Conservation (phyloP, 768 basidiomycete genomes). For the Fomitopsis serialis region DNA sequence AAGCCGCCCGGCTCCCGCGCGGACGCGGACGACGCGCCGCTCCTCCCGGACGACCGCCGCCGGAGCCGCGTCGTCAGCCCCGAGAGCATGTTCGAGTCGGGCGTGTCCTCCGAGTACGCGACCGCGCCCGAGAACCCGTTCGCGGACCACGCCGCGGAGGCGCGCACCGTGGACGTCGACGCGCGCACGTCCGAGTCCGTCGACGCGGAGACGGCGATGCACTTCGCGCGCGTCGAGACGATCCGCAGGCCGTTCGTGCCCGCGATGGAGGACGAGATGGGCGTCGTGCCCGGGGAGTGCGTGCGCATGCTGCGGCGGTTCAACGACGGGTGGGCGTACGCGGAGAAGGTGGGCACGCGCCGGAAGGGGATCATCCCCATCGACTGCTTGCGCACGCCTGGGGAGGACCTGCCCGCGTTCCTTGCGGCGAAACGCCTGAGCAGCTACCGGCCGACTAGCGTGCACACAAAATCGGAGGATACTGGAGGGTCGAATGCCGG, state of each 20-base stretch:
- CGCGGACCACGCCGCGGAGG: constrained; percentile 18
- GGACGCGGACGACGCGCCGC: no score
- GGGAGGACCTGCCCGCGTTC: constrained; percentile 44
- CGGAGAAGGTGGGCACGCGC: constrained; percentile 38
- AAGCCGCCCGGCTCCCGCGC: constrained; percentile 41
- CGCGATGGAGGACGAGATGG: constrained; percentile 54
- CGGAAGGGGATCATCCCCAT: constrained; percentile 55
- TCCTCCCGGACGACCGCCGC: not conserved
- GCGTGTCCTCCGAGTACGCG: constrained; percentile 5
- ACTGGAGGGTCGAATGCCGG: not conserved
- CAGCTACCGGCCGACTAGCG: constrained; percentile 21
- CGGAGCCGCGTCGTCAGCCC: constrained; percentile 2
- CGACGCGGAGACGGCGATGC: constrained; percentile 13
- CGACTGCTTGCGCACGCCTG: constrained; percentile 54
- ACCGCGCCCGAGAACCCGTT: constrained; percentile 20
- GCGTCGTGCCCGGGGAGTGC: constrained; percentile 42
- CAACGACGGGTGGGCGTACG: constrained; percentile 69
- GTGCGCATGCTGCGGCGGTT: constrained; percentile 51
- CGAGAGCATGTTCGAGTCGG: constrained; percentile 2
- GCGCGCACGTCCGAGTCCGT: constrained; percentile 1
- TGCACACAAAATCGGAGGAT: not conserved
- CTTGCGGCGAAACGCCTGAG: constrained; percentile 44
- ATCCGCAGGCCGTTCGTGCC: constrained; percentile 54
- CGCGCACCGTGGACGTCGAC: not conserved
- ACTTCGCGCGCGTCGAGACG: constrained; percentile 40